phyloP scores from a whole-genome alignment of 2,329 filamentous ascomycete genomes.

The Aureobasidium sp. region DNA sequence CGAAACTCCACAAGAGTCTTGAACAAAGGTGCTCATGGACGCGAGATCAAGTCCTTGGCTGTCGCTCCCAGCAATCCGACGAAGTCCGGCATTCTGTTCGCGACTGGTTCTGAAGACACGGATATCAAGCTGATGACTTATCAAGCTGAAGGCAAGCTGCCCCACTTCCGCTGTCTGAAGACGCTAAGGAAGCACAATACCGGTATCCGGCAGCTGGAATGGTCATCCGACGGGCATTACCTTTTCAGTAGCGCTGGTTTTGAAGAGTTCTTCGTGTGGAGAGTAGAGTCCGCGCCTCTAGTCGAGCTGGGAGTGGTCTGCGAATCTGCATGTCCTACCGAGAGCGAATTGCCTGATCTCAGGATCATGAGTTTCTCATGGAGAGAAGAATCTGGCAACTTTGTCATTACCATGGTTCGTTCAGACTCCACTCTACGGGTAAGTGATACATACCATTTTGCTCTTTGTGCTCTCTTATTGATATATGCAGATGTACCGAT shows the following conservation, averaged over 20 bases:
- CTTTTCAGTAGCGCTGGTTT: constrained; percentile 81
- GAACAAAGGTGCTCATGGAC: constrained; percentile 62
- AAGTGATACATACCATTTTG: constrained; percentile 13
- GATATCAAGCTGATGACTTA: constrained; percentile 59
- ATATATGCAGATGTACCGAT: constrained; percentile 35
- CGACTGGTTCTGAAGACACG: constrained; percentile 64
- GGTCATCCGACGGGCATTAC: constrained; percentile 56
- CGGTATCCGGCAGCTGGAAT: constrained; percentile 72
- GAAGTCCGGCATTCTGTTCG: constrained; percentile 37
- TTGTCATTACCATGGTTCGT: constrained; percentile 61
- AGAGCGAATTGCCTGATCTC: constrained; percentile 54
- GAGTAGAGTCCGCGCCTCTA: constrained; percentile 47
- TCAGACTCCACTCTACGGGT: constrained; percentile 74
- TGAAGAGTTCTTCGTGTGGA: constrained; percentile 87
- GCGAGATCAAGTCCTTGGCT: constrained; percentile 67
- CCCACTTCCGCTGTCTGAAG: constrained; percentile 43
- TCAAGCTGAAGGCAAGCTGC: neutral
- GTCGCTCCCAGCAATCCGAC: constrained; percentile 25
- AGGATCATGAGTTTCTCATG: constrained; percentile 71
- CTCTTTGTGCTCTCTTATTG: neutral
- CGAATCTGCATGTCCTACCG: constrained; percentile 40
- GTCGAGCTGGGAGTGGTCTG: constrained; percentile 45
- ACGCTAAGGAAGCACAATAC: constrained; percentile 70
- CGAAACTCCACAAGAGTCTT: constrained; percentile 10
- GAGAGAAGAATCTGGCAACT: constrained; percentile 26